A percentile compares a stretch with the other conserved stretches of the same genome.
Evolutionary conservation across 2,329 filamentous ascomycete species (phyloP).

Genomic region (Calonectria hawksworthii): DNA sequence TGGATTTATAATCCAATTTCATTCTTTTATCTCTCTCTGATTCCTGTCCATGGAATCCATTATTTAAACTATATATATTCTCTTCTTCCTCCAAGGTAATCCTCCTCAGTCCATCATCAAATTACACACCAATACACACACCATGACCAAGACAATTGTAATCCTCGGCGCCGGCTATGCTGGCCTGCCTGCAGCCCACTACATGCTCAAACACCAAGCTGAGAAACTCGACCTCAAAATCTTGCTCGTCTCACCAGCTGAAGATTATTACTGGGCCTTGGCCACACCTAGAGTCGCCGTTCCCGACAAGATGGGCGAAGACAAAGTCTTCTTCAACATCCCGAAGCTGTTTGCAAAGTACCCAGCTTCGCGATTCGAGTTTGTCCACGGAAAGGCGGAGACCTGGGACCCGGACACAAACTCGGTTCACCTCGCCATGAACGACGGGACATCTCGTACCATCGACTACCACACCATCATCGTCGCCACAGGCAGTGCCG

Average conservation of each 20-base stretch:
- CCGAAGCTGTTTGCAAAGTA: slow-evolving; percentile 14
- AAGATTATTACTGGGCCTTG: slow-evolving; percentile 25
- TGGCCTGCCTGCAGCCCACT: slow-evolving; percentile 1
- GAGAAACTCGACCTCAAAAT: slow-evolving; percentile 14
- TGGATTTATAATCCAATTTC: neutral
- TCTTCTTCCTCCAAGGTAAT: neutral
- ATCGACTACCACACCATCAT: slow-evolving; percentile 15
- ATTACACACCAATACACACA: neutral
- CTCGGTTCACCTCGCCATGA: neutral
- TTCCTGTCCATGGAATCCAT: neutral
- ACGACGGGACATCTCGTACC: neutral
- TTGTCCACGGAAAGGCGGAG: slow-evolving; percentile 8
- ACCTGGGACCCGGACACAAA: neutral
- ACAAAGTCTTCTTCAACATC: slow-evolving; percentile 17
- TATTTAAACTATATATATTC: neutral
- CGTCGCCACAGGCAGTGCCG: slow-evolving; percentile 4
- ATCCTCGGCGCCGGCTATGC: slow-evolving; percentile 13
- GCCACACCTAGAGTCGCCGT: slow-evolving; percentile 8
- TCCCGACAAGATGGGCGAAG: slow-evolving; percentile 2
- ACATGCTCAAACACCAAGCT: slow-evolving; percentile 13
- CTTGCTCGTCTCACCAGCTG: slow-evolving; percentile 16
- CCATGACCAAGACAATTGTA: slow-evolving; percentile 1
- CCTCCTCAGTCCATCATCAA: too few species aligned
- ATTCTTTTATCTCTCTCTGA: neutral
- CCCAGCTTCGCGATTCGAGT: slow-evolving; percentile 9